Evolutionary conservation across 768 basidiomycete genomes (phyloP).

Genomic region (Agrocybe praecox): DNA sequence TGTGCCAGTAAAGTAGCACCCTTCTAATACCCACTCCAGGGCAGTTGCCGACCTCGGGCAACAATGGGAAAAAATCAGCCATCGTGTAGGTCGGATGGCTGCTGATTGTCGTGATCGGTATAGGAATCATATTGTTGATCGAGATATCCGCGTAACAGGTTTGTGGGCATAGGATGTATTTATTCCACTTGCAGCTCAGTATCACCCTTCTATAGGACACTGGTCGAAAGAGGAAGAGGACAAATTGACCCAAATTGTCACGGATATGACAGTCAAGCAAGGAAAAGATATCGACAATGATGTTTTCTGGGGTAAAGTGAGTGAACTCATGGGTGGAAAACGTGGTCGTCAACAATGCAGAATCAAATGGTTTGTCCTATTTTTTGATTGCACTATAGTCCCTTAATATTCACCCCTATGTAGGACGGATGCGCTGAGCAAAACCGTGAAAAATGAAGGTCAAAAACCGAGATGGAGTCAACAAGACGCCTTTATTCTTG

Average conservation of each 20-base stretch:
- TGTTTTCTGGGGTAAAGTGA: constrained; percentile 82
- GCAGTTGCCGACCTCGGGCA: constrained; percentile 72
- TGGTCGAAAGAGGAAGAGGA: constrained; percentile 87
- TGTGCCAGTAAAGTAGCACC: not conserved
- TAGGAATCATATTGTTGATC: constrained; percentile 78
- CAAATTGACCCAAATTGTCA: constrained; percentile 72
- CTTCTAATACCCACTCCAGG: constrained; percentile 34
- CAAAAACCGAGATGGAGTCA: constrained; percentile 72
- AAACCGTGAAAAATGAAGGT: constrained; percentile 73
- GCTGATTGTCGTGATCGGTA: constrained; percentile 85
- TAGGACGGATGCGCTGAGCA: constrained; percentile 79
- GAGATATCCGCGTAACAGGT: constrained; percentile 65
- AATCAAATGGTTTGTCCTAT: constrained; percentile 70
- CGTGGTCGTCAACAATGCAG: constrained; percentile 84
- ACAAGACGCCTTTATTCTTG: constrained; percentile 77
- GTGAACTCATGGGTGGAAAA: constrained; percentile 73
- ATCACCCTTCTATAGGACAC: constrained; percentile 38
- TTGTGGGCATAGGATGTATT: constrained; percentile 13
- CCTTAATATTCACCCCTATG: not conserved
- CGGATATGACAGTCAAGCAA: constrained; percentile 69
- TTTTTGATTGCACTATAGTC: not conserved
- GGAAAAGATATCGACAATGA: constrained; percentile 79
- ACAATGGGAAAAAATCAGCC: constrained; percentile 80
- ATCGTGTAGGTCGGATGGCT: constrained; percentile 71
- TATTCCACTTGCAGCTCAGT: not conserved